Evolutionary conservation across 129 eudicot genomes (phyloP).

Genomic region (Chrysanthemum makinoi): DNA sequence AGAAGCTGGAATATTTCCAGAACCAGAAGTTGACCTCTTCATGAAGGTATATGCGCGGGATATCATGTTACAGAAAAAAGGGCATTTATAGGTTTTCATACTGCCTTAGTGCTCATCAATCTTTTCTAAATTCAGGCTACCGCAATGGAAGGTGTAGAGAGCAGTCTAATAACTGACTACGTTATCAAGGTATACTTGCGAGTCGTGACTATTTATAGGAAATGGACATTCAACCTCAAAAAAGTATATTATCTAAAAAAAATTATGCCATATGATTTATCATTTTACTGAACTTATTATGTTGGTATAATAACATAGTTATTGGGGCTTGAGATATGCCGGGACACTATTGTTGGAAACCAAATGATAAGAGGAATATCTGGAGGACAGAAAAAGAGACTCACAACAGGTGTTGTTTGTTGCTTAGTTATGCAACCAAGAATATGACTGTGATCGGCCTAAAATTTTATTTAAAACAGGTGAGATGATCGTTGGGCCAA

Average conservation of each 20-base stretch:
- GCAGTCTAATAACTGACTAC: slow-evolving; percentile 72
- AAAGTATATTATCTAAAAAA: neutral
- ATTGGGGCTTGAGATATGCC: slow-evolving; percentile 76
- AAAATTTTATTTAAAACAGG: slow-evolving; percentile 33
- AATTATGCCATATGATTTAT: too few relatives aligned
- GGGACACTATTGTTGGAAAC: slow-evolving; percentile 82
- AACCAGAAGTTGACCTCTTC: slow-evolving; percentile 79
- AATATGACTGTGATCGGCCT: neutral
- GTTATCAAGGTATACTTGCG: slow-evolving; percentile 52
- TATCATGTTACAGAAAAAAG: neutral
- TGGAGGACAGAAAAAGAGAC: slow-evolving; percentile 86
- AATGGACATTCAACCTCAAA: neutral
- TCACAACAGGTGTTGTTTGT: slow-evolving; percentile 50
- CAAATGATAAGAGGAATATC: slow-evolving; percentile 88
- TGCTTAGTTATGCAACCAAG: neutral
- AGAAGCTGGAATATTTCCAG: slow-evolving; percentile 59
- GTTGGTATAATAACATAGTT: slow-evolving; percentile 24
- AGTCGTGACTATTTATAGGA: neutral
- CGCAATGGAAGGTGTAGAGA: slow-evolving; percentile 66
- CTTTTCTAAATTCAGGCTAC: slow-evolving; percentile 43
- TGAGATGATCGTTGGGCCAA: slow-evolving; percentile 92
- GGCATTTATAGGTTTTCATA: neutral
- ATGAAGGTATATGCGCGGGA: slow-evolving; percentile 46
- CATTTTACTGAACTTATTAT: neutral
- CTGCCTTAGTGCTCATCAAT: neutral